Evolutionary conservation across 306 rosid genomes (phyloP), one percentile per base, ranked within the genome.

Genomic region (Fagus crenata): DNA sequence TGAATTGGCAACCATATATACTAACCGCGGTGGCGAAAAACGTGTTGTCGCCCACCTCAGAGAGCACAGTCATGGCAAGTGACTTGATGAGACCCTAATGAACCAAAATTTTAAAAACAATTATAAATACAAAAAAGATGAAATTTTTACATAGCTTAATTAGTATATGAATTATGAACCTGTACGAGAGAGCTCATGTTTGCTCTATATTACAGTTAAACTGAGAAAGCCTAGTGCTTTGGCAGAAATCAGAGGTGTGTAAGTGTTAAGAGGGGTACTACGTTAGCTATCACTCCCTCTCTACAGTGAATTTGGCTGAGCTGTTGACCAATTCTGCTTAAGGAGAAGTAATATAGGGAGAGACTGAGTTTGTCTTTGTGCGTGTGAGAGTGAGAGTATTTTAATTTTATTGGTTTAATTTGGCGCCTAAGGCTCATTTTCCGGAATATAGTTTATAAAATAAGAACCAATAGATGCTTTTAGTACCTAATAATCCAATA

Each of bases 41-140:
- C 6, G 99, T 95, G 82, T 91, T 92, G 77, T 95, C 99, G 53
- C 99, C 99, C 87, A 95, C 89, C 92, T 95, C 99, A 3, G 99
- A 95, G 75, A 95, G 93, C 75, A 95, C 89, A 71, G 97, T 95
- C 92, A 95, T 89, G 69, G 93, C 97, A 58, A 95, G 89, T 2
- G 99, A 92, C 92, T 95, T 95, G 31, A 92, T 83, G 74, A 92
- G 89, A 80, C 99, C 99, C 99, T 95, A 74, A 72, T 36, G 5
- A 8, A 32, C 43, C 76, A 17, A 65, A 5, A 5, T 0, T n/a
- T 43, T 42, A 1, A 4, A 7, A 9, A 46, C 51, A 46, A 46
- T 7, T 46, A 46, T 46, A 71, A 54, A 31, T 37, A 33, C 36
- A 68, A 64, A 32, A 4, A 4, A 7, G 46, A 35, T 17, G 31